Evolutionary conservation across 2,329 filamentous ascomycete genomes (phyloP).

Genomic region (Eutypa lata): DNA sequence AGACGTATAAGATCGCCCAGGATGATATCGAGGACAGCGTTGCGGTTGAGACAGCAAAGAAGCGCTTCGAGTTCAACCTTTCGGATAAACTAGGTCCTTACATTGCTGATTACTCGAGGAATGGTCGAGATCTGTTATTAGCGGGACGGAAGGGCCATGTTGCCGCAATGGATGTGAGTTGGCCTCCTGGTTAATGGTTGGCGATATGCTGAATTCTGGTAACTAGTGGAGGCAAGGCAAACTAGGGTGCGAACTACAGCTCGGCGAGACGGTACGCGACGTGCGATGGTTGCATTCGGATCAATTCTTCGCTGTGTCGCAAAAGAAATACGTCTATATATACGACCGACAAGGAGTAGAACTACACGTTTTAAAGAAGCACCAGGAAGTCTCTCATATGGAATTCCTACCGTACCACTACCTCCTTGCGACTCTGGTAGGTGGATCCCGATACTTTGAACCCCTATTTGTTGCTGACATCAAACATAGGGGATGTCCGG

Average conservation of each 20-base stretch:
- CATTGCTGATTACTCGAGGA: constrained; percentile 81
- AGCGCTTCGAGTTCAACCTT: constrained; percentile 85
- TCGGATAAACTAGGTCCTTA: constrained; percentile 78
- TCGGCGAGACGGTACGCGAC: constrained; percentile 87
- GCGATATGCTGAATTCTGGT: background rate
- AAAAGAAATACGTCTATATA: constrained; percentile 96
- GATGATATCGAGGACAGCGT: constrained; percentile 76
- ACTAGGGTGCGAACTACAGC: constrained; percentile 84
- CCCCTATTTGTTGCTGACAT: constrained; percentile 15
- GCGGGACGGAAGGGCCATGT: constrained; percentile 91
- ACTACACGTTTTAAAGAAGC: constrained; percentile 85
- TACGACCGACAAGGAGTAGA: constrained; percentile 91
- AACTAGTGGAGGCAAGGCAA: constrained; percentile 87
- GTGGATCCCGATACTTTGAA: constrained; percentile 27
- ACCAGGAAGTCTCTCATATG: constrained; percentile 87
- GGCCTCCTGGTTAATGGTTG: no score
- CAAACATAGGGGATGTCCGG: constrained; percentile 67
- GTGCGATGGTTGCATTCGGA: constrained; percentile 92
- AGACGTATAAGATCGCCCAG: constrained; percentile 89
- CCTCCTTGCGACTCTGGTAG: constrained; percentile 78
- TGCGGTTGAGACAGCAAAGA: constrained; percentile 81
- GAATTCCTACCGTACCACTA: constrained; percentile 97
- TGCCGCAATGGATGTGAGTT: constrained; percentile 73
- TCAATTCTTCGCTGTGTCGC: constrained; percentile 89
- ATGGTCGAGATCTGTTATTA: constrained; percentile 80